A percentile compares a stretch with the other conserved stretches of the same genome.
These are phyloP conservation scores for Scutellaria galericulata DNA, from an alignment of 257 asterid genomes.

Conservation along the genomic window DNA sequence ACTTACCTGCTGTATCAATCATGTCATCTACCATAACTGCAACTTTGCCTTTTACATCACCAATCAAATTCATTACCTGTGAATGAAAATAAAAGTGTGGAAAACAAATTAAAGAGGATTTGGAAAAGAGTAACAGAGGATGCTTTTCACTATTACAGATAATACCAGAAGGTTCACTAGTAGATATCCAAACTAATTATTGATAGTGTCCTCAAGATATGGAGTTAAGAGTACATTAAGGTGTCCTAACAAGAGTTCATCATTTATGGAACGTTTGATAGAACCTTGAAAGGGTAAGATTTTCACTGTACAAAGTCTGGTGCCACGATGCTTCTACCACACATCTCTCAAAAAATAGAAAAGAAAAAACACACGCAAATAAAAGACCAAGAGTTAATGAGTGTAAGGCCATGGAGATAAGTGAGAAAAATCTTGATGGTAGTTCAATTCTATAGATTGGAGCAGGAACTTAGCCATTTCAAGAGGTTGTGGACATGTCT, in stretches of 20 bases:
- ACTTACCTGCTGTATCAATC: slow-evolving; percentile 94
- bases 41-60: slow-evolving; percentile 93
- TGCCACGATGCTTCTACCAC: background rate
- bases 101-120: slow-evolving; percentile 8
- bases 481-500: background rate
- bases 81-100: slow-evolving; percentile 19
- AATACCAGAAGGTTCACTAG: background rate
- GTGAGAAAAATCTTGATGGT: background rate
- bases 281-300: background rate
- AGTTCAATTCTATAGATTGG: background rate
- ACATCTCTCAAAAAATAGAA: background rate
- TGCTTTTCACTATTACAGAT: slow-evolving; percentile 10
- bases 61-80: slow-evolving; percentile 94
- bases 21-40: slow-evolving; percentile 98
- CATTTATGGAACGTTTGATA: background rate
- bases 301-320: slow-evolving; percentile 2
- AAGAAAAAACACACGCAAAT: background rate
- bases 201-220: slow-evolving; percentile 6
- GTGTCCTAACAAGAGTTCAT: background rate
- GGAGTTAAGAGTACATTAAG: slow-evolving; percentile 9
- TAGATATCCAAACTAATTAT: background rate
- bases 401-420: background rate
- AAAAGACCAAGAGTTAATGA: background rate
- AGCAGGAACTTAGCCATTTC: slow-evolving; percentile 2
- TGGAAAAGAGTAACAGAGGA: slow-evolving; percentile 16